Percentiles rank a stretch among this genome's conserved stretches.
Conservation (phyloP, 2,329 filamentous ascomycete species). For the Geoglossum cookeanum region DNA sequence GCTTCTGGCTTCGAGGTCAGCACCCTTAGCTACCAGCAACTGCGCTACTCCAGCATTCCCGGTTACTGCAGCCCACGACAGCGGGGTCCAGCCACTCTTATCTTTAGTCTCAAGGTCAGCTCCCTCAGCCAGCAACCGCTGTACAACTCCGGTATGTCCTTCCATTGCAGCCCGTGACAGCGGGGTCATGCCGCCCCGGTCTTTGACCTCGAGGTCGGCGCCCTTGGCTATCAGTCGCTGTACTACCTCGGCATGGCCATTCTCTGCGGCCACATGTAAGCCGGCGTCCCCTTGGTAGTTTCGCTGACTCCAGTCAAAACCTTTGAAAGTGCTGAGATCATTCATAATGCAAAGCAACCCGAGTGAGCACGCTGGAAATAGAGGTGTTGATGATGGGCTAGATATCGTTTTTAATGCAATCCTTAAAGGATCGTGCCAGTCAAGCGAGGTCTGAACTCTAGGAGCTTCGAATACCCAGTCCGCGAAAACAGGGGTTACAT, state of each 20-base stretch:
- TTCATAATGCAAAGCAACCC: background rate
- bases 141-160: background rate
- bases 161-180: too few relatives aligned
- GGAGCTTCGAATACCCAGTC: background rate
- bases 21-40: background rate
- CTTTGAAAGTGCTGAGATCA: background rate
- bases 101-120: background rate
- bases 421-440: too few relatives aligned
- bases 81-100: background rate
- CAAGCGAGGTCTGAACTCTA: background rate
- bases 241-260: background rate
- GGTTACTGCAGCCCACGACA: background rate
- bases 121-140: background rate
- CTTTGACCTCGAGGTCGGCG: too few relatives aligned
- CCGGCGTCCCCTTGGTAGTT: background rate
- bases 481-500: background rate
- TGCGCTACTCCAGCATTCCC: background rate
- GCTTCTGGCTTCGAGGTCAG: background rate
- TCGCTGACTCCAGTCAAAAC: background rate
- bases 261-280: background rate
- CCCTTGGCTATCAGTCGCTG: background rate
- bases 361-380: background rate
- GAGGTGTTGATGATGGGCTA: background rate
- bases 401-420: background rate
- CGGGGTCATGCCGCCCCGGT: too few relatives aligned